These are phyloP conservation scores for Boletus pseudo-olivaceus DNA, from an alignment of 768 basidiomycete genomes.

Conservation along the genomic window DNA sequence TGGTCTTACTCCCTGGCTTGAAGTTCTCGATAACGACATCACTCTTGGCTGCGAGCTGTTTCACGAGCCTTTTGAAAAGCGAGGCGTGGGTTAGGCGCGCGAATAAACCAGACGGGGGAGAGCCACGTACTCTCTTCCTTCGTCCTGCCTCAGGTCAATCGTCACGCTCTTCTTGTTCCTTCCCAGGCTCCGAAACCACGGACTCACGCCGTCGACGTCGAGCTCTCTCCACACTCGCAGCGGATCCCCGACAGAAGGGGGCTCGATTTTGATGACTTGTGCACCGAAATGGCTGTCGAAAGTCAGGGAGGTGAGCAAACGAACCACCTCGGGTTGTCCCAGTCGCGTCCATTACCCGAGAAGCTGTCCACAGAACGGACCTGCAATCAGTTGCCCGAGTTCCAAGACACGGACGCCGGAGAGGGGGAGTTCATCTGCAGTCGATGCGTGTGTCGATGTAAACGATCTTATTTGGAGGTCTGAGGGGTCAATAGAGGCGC, in stretches of 20 bases:
- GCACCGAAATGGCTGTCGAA: conserved; percentile 63
- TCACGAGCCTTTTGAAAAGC: conserved; percentile 48
- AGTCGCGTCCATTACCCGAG: conserved; percentile 46
- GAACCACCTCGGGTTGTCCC: not conserved
- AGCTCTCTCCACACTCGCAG: conserved; percentile 69
- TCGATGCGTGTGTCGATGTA: not conserved
- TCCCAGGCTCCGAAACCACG: conserved; percentile 70
- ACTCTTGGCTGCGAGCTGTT: conserved; percentile 54
- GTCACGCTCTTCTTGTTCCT: conserved; percentile 74
- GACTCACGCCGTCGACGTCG: conserved; percentile 66
- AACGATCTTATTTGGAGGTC: conserved; percentile 5
- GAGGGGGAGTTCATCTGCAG: conserved; percentile 44
- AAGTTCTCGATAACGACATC: conserved; percentile 73
- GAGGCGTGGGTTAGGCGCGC: not conserved
- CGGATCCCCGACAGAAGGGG: conserved; percentile 60
- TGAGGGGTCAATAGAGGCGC: not conserved
- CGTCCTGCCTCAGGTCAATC: conserved; percentile 56
- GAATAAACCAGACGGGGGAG: not conserved
- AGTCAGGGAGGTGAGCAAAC: not conserved
- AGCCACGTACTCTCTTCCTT: conserved; percentile 48
- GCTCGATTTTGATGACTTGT: conserved; percentile 70
- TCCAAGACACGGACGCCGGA: conserved; percentile 64
- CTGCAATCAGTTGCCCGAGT: conserved; percentile 68
- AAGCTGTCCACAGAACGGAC: conserved; percentile 69
- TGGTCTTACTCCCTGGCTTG: conserved; percentile 62